These are phyloP conservation scores for Solanum ossicruentum DNA, from an alignment of 257 asterid genomes.

Conservation along the genomic window DNA sequence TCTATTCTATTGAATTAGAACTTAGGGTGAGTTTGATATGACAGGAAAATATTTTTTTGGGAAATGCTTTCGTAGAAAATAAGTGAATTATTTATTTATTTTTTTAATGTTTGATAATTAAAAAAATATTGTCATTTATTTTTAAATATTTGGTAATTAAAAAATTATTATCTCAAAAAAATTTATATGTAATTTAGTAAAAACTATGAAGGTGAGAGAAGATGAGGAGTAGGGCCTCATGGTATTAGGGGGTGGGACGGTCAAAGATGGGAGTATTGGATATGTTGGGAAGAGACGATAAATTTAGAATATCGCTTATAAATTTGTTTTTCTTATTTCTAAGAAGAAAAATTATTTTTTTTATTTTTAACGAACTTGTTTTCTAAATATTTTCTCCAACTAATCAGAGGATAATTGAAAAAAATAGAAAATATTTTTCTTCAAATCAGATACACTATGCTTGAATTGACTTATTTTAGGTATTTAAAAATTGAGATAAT, in stretches of 20 bases:
- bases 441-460: too few species aligned
- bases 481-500: too few species aligned
- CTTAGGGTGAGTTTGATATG: not conserved
- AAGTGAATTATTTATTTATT: too few species aligned
- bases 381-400: not conserved
- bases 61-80: too few species aligned
- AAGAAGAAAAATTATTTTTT: not conserved
- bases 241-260: not conserved
- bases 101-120: too few species aligned
- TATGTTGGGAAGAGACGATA: not conserved
- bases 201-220: not conserved
- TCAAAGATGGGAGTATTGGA: not conserved
- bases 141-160: too few species aligned
- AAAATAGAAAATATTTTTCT: too few species aligned
- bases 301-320: not conserved
- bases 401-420: too few species aligned
- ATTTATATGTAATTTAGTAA: not conserved
- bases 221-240: not conserved
- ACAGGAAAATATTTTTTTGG: too few species aligned
- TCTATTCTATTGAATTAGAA: not conserved
- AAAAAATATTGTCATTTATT: too few species aligned
- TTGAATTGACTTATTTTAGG: not conserved
- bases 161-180: fast-evolving
- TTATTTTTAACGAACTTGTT: not conserved
- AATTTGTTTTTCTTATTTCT: too few species aligned